A percentile compares a stretch with the other conserved stretches of the same genome.
These are phyloP conservation scores for Sphaerulina musiva DNA, from an alignment of 2,329 filamentous ascomycete species.

Conservation along the genomic window DNA sequence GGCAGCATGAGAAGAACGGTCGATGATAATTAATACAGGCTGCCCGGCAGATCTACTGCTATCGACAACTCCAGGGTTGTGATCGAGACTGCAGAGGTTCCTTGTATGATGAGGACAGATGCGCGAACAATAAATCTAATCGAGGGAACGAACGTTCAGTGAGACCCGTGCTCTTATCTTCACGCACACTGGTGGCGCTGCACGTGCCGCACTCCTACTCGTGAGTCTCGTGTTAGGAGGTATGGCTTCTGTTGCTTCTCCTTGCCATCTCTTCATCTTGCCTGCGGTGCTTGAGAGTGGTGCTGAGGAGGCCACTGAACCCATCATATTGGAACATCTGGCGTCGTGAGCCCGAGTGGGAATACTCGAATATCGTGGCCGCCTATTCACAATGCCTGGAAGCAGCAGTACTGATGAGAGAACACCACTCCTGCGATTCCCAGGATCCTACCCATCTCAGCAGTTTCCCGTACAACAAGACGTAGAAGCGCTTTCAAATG, in stretches of 20 bases:
- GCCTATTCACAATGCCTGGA: constrained; percentile 10
- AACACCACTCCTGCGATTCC: constrained; percentile 28
- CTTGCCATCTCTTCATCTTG: neutral
- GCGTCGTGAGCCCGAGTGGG: neutral
- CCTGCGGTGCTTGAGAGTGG: neutral
- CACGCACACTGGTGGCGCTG: neutral
- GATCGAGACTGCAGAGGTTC: neutral
- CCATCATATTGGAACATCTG: neutral
- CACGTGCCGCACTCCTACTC: constrained; percentile 1
- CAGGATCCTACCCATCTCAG: constrained; percentile 14
- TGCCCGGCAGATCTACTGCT: neutral
- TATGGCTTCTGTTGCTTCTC: neutral
- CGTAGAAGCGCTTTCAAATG: constrained; percentile 11
- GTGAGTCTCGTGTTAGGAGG: too few species aligned
- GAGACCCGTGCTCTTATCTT: neutral
- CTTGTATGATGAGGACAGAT: neutral
- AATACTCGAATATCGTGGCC: neutral
- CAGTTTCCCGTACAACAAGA: neutral
- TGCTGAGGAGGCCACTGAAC: neutral
- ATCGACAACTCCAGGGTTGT: neutral
- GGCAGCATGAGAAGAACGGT: neutral
- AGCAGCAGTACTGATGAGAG: constrained; percentile 21
- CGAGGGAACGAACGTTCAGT: neutral
- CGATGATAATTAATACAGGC: neutral
- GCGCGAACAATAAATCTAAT: neutral